Percentiles rank a stretch among this genome's conserved stretches.
Evolutionary conservation across 306 rosid species (phyloP).

Genomic region (Biancaea sappan): DNA sequence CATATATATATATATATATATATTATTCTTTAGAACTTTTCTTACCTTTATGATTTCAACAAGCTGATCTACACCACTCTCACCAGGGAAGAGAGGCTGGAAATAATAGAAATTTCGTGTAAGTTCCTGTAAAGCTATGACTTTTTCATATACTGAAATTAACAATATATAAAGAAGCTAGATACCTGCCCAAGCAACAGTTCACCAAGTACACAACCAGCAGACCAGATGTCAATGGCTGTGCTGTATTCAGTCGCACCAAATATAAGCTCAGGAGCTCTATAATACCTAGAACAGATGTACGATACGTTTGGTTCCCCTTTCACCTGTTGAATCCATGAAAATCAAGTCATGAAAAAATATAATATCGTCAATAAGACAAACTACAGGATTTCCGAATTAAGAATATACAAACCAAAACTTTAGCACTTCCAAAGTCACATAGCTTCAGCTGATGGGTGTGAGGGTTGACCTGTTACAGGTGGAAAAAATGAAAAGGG

Average conservation of each 20-base stretch:
- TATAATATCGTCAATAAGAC: slow-evolving; percentile 6
- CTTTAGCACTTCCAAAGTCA: slow-evolving; percentile 98
- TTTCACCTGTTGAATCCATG: slow-evolving; percentile 61
- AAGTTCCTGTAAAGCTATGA: slow-evolving; percentile 24
- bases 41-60: slow-evolving; percentile 87
- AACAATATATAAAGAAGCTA: slow-evolving; percentile 13
- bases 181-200: slow-evolving; percentile 87
- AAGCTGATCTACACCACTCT: slow-evolving; percentile 94
- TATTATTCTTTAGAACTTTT: slow-evolving; percentile 4
- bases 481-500: slow-evolving; percentile 26
- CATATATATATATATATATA: too few relatives aligned
- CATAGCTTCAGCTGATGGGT: slow-evolving; percentile 90
- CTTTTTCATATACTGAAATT: slow-evolving; percentile 15
- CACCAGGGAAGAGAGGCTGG: slow-evolving; percentile 96
- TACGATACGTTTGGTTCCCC: slow-evolving; percentile 96
- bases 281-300: slow-evolving; percentile 93
- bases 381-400: background rate
- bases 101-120: slow-evolving; percentile 30
- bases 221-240: slow-evolving; percentile 97
- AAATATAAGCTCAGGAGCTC: slow-evolving; percentile 97
- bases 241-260: slow-evolving; percentile 96
- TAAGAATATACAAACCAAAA: slow-evolving; percentile 68
- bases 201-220: slow-evolving; percentile 95
- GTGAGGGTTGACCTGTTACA: slow-evolving; percentile 82
- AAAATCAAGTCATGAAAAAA: slow-evolving; percentile 11